Conservation (phyloP, 2,329 filamentous ascomycete species). For the Aspergillus nomiae region DNA sequence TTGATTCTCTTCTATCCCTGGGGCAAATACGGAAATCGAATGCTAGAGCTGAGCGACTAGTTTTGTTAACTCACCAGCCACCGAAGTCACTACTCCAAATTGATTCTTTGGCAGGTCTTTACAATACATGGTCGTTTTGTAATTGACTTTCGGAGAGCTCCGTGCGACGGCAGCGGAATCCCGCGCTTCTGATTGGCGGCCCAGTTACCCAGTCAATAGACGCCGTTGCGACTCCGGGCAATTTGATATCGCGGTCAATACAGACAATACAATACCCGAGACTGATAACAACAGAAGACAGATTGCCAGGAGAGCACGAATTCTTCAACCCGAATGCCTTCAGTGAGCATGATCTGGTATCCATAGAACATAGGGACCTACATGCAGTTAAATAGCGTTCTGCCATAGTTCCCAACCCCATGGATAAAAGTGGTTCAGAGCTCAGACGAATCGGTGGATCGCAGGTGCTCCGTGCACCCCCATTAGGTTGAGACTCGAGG, state of each 20-base stretch:
- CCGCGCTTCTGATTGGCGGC: slow-evolving; percentile 14
- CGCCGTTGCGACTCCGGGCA: slow-evolving; percentile 1
- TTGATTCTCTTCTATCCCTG: background rate
- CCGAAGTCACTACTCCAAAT: background rate
- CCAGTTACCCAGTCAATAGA: slow-evolving; percentile 7
- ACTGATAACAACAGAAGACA: background rate
- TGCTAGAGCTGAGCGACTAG: background rate
- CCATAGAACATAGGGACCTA: background rate
- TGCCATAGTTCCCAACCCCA: background rate
- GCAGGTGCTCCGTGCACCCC: background rate
- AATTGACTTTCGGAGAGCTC: slow-evolving; percentile 17
- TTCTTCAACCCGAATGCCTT: background rate
- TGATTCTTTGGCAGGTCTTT: background rate
- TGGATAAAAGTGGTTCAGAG: background rate
- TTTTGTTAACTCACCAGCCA: background rate
- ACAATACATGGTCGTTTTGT: slow-evolving; percentile 13
- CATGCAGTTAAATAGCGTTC: background rate
- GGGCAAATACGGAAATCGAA: background rate
- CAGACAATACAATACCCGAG: slow-evolving; percentile 2
- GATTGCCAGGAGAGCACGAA: background rate
- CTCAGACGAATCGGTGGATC: background rate
- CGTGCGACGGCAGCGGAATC: slow-evolving; percentile 11
- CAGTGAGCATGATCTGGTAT: background rate
- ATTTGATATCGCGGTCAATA: background rate
- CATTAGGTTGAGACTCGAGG: background rate